Evolutionary conservation across 495 filamentous ascomycete genomes (phyloP).

Genomic region (Penicillium robsamsonii): DNA sequence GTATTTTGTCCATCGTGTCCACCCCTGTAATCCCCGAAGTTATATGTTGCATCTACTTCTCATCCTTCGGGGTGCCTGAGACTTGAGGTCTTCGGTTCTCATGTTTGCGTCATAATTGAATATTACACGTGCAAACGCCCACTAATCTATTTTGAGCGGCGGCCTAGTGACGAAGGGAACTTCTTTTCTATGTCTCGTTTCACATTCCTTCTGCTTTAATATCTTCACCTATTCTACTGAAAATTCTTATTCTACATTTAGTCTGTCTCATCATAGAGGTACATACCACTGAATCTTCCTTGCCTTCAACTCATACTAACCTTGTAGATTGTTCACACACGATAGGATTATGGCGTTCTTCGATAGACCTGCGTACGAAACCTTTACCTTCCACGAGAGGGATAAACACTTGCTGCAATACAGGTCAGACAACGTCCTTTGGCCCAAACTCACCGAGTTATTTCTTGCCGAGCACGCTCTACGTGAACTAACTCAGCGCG

Average conservation of each 20-base stretch:
- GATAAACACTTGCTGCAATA: neutral
- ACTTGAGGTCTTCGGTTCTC: too few species aligned
- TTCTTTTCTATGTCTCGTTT: too few species aligned
- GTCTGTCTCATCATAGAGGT: neutral
- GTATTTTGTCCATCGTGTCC: too few species aligned
- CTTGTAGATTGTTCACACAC: neutral
- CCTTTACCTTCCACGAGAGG: neutral
- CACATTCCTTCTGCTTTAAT: neutral
- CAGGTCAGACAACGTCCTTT: neutral
- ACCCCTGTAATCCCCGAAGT: too few species aligned
- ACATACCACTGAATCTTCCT: neutral
- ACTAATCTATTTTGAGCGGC: too few species aligned
- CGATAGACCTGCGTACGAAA: neutral
- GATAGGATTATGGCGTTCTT: neutral
- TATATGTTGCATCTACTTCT: too few species aligned
- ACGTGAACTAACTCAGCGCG: constrained; percentile 6
- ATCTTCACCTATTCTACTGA: neutral
- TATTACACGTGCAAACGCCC: too few species aligned
- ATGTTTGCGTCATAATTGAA: too few species aligned
- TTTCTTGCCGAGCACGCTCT: constrained; percentile 7
- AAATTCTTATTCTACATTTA: neutral
- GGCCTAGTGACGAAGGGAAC: too few species aligned
- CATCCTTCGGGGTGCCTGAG: too few species aligned
- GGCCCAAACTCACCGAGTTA: neutral
- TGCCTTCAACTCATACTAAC: neutral